These are phyloP conservation scores for Musa troglodytarum DNA, from an alignment of 176 grass and related monocot species.

Conservation along the genomic window DNA sequence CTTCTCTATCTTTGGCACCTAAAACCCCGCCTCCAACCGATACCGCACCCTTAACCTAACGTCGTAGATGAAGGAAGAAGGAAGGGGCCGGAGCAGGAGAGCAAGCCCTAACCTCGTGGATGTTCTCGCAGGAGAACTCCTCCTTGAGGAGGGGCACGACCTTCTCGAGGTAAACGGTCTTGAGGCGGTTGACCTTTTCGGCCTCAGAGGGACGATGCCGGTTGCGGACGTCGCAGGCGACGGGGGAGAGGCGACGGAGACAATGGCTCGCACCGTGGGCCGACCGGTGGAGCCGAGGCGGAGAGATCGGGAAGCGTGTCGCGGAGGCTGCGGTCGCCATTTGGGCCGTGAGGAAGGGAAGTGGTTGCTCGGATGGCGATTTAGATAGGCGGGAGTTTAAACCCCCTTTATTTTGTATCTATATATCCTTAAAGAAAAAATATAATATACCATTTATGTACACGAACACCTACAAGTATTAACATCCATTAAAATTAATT, in stretches of 20 bases:
- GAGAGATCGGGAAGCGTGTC: slow-evolving; percentile 12
- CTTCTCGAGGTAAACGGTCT: slow-evolving; percentile 59
- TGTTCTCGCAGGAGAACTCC: slow-evolving; percentile 73
- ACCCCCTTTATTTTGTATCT: no score
- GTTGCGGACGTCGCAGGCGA: slow-evolving; percentile 26
- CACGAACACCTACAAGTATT: no score
- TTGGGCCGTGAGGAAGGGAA: background rate
- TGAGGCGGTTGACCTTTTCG: slow-evolving; percentile 58
- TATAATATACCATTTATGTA: no score
- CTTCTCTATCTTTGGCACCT: slow-evolving; percentile 84
- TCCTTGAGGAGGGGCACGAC: slow-evolving; percentile 70
- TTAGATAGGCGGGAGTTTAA: background rate
- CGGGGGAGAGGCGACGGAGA: slow-evolving; percentile 26
- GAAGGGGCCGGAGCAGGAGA: background rate
- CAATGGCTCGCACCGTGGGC: slow-evolving; percentile 3
- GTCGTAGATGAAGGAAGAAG: background rate
- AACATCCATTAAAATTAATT: no score
- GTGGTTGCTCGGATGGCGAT: slow-evolving; percentile 6
- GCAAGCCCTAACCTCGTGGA: slow-evolving; percentile 62
- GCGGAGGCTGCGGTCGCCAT: slow-evolving; percentile 52
- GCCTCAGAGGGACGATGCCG: slow-evolving; percentile 57
- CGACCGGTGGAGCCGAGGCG: slow-evolving; percentile 29
- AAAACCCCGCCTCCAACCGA: background rate
- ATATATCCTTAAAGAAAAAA: no score
- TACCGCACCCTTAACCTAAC: slow-evolving; percentile 4